Conservation (phyloP, 805 yeast genomes). For the Suhomyces faveliae region DNA sequence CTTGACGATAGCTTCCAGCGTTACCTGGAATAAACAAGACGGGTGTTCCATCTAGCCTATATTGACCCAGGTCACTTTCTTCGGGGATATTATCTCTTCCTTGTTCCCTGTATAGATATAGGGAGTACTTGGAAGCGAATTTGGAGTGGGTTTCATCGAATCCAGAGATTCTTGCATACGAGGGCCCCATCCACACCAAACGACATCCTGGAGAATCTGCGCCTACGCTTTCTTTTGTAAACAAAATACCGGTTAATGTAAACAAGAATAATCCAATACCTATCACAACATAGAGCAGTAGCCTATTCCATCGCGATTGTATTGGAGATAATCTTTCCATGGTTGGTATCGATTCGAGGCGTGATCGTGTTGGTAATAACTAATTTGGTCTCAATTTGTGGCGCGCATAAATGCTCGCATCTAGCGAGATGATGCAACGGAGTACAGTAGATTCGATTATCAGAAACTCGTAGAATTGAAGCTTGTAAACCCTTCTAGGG, state of each 20-base stretch:
- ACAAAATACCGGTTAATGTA: constrained; percentile 15
- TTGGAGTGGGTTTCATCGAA: constrained; percentile 70
- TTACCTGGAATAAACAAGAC: constrained; percentile 95
- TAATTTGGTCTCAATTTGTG: background rate
- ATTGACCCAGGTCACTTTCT: constrained; percentile 26
- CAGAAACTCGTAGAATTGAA: constrained; percentile 1
- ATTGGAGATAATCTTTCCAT: background rate
- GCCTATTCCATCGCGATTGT: constrained; percentile 7
- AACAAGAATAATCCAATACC: constrained; percentile 17
- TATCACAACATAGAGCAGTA: constrained; percentile 12
- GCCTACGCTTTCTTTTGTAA: constrained; percentile 19
- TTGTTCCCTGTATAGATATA: constrained; percentile 84
- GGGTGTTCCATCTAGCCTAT: constrained; percentile 67
- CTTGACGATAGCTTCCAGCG: constrained; percentile 92
- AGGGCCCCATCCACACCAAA: constrained; percentile 76
- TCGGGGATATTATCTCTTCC: constrained; percentile 58
- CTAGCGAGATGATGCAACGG: background rate
- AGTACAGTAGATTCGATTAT: no score
- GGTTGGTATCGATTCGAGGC: background rate
- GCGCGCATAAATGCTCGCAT: background rate
- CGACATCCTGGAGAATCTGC: constrained; percentile 52
- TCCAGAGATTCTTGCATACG: constrained; percentile 71
- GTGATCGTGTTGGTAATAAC: background rate
- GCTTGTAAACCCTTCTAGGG: background rate
- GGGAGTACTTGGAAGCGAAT: constrained; percentile 78